Evolutionary conservation across 768 basidiomycete genomes (phyloP).

Genomic region (Pluteus cervinus): DNA sequence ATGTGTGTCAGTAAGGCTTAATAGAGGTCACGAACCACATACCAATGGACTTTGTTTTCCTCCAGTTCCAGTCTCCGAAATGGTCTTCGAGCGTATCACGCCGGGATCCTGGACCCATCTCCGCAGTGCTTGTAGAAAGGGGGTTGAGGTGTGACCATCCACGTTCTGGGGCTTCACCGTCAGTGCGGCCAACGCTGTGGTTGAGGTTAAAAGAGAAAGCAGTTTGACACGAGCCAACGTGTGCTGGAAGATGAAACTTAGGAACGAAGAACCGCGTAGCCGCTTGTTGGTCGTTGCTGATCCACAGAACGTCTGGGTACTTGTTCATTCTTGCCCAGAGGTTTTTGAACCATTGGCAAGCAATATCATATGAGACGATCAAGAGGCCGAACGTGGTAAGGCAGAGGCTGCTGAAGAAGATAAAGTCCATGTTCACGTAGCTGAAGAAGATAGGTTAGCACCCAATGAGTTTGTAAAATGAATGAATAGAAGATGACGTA

Average conservation of each 20-base stretch:
- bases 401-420: constrained; percentile 18
- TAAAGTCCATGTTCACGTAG: constrained; percentile 30
- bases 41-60: constrained; percentile 14
- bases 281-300: constrained; percentile 2
- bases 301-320: constrained; percentile 8
- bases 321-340: constrained; percentile 11
- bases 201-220: constrained; percentile 16
- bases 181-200: constrained; percentile 18
- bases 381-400: constrained; percentile 5
- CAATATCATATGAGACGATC: constrained; percentile 26
- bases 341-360: constrained; percentile 22
- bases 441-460: constrained; percentile 10
- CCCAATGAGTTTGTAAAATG: not conserved
- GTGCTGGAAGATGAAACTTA: constrained; percentile 23
- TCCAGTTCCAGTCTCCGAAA: constrained; percentile 21
- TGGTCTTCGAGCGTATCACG: constrained; percentile 20
- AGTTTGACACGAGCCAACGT: constrained; percentile 16
- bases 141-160: constrained; percentile 23
- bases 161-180: constrained; percentile 28
- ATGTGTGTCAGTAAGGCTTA: constrained; percentile 11
- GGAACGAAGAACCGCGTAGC: constrained; percentile 16
- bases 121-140: constrained; percentile 20
- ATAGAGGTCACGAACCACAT: constrained; percentile 16
- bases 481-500: constrained; percentile 8
- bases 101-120: constrained; percentile 29